Conservation (phyloP, 768 basidiomycete genomes). For the Russula dissimulans region DNA sequence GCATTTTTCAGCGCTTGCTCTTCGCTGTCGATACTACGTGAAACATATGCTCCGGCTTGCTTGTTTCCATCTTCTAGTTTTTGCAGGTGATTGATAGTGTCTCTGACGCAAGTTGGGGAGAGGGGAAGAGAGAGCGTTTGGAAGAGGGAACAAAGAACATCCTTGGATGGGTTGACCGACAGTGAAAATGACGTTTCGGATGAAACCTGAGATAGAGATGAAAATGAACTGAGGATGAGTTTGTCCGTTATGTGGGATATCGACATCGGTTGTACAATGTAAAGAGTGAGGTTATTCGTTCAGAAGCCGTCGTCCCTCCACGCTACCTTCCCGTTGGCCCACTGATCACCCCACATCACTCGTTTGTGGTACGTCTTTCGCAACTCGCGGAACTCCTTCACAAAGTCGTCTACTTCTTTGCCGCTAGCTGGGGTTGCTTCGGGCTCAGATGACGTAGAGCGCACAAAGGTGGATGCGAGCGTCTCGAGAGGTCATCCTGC, state of each 20-base stretch:
- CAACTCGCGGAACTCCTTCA: conserved; percentile 77
- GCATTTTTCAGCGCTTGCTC: conserved; percentile 34
- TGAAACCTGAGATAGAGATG: not conserved
- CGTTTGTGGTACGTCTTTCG: conserved; percentile 92
- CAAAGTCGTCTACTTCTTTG: conserved; percentile 75
- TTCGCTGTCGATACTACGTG: conserved; percentile 19
- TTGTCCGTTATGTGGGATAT: conserved; percentile 17
- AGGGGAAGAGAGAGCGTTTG: conserved; percentile 30
- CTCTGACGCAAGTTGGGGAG: conserved; percentile 24
- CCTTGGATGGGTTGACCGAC: conserved; percentile 20
- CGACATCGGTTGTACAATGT: not conserved
- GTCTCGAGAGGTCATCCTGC: conserved; percentile 83
- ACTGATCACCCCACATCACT: conserved; percentile 81
- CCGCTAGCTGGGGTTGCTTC: conserved; percentile 21
- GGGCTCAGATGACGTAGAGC: conserved; percentile 30
- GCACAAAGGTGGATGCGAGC: conserved; percentile 75
- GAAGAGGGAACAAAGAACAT: conserved; percentile 32
- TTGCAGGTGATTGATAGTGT: conserved; percentile 26
- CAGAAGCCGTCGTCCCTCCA: conserved; percentile 57
- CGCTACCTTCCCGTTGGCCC: conserved; percentile 74
- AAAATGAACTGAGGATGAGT: conserved; percentile 1
- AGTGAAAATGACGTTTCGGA: not conserved
- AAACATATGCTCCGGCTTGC: not conserved
- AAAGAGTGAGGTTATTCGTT: too few relatives aligned
- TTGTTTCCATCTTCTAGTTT: conserved; percentile 13